Evolutionary conservation across 768 basidiomycete genomes (phyloP).

Genomic region (Boletus coccyginus): DNA sequence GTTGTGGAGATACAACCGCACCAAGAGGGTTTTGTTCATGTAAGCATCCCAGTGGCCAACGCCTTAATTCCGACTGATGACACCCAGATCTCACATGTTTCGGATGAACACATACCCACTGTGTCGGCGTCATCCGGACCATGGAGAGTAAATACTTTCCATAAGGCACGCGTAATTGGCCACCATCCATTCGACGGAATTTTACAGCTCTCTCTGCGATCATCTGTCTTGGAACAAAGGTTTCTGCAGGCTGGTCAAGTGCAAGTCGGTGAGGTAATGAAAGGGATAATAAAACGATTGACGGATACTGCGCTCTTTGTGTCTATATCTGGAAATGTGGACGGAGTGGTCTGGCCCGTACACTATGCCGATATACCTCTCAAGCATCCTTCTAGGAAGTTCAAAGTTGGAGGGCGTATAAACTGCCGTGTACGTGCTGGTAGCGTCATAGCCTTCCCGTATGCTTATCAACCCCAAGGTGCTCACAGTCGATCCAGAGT

Average conservation of each 20-base stretch:
- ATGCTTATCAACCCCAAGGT: constrained; percentile 47
- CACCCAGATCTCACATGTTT: constrained; percentile 84
- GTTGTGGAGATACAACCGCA: constrained; percentile 62
- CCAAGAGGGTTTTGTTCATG: constrained; percentile 83
- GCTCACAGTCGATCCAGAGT: constrained; percentile 75
- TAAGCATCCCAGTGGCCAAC: constrained; percentile 39
- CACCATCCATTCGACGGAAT: constrained; percentile 84
- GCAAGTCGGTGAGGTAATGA: constrained; percentile 81
- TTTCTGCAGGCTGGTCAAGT: constrained; percentile 84
- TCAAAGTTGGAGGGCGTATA: constrained; percentile 77
- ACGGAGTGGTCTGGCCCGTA: constrained; percentile 90
- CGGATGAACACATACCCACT: constrained; percentile 87
- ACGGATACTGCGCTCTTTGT: constrained; percentile 82
- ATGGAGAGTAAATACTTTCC: constrained; percentile 77
- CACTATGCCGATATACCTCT: constrained; percentile 95
- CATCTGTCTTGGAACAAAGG: constrained; percentile 78
- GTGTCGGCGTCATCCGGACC: constrained; percentile 67
- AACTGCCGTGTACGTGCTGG: constrained; percentile 71
- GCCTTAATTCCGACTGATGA: constrained; percentile 1
- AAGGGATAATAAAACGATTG: constrained; percentile 84
- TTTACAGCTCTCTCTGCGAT: constrained; percentile 82
- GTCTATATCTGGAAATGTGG: constrained; percentile 80
- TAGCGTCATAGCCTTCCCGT: background rate
- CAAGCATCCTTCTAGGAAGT: constrained; percentile 89
- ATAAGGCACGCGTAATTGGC: constrained; percentile 85